phyloP scores from a whole-genome alignment of 1,139 yeast species.

The Protomyces arabidopsidicola region DNA sequence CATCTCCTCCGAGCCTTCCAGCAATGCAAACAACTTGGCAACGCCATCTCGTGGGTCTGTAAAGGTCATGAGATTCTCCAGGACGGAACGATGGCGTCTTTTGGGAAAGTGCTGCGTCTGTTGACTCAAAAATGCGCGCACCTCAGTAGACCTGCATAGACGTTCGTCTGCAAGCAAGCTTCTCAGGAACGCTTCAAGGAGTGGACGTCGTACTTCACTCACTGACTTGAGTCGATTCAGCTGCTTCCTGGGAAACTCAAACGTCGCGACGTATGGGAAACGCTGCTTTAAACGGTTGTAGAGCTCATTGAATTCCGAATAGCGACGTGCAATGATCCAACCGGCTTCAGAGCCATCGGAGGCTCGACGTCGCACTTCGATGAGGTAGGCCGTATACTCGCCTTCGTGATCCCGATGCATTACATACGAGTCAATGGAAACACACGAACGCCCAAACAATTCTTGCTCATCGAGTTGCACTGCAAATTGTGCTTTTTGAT shows the following conservation, averaged over 20 bases:
- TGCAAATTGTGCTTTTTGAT: slow-evolving; percentile 72
- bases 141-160: slow-evolving; percentile 67
- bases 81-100: slow-evolving; percentile 57
- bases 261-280: slow-evolving; percentile 50
- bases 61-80: slow-evolving; percentile 46
- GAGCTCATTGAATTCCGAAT: slow-evolving; percentile 71
- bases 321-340: slow-evolving; percentile 86
- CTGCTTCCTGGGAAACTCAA: slow-evolving; percentile 60
- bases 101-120: slow-evolving; percentile 50
- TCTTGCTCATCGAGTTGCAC: slow-evolving; percentile 63
- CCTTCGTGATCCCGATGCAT: not conserved
- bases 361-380: slow-evolving; percentile 9
- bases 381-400: slow-evolving; percentile 7
- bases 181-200: slow-evolving; percentile 60
- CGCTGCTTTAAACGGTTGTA: slow-evolving; percentile 58
- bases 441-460: slow-evolving; percentile 53
- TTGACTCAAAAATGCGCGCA: slow-evolving; percentile 58
- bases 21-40: slow-evolving; percentile 55
- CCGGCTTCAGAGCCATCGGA: slow-evolving; percentile 52
- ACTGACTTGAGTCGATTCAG: slow-evolving; percentile 45
- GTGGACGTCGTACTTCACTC: slow-evolving; percentile 58
- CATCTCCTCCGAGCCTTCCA: slow-evolving; percentile 36
- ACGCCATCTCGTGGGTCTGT: slow-evolving; percentile 48
- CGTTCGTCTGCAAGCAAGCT: slow-evolving; percentile 56
- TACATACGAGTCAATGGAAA: not conserved